Evolutionary conservation across 129 eudicot species (phyloP), one percentile per base, ranked within the genome.

Genomic region (Smallanthus sonchifolius): DNA sequence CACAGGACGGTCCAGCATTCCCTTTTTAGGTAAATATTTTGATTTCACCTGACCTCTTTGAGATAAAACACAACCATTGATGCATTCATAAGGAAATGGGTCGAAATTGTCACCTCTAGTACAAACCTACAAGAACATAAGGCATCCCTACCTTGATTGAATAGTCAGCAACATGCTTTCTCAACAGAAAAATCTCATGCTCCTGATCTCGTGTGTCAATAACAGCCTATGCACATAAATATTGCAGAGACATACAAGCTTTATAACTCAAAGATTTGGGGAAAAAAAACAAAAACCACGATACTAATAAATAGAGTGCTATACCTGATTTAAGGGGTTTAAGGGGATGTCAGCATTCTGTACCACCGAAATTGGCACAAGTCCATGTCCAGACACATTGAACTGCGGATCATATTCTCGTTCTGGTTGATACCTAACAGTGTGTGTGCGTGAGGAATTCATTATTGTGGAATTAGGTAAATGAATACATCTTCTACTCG

Each of bases 81-180:
- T 3, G 10, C 16, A 28, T 32, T 32, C 9, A 30, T 5, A 28
- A 59, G 40, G 17, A 2, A 54, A 54, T 3, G 34, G n/a, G 65
- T 59, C 16, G 10, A 59, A 59, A 59, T 11, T 59, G 39, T 9
- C 37, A 59, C 37, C 15, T 30, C 10, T 28, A 30, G 65, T 59
- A 59, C 38, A 59, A 59, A 59, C 65, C 17, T 59, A 4, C 17
- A 59, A 30, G 5, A 59, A 39, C 75, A 37, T 13, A 17, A 10
- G 51, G 32, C 7, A 39, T 59, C 35, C 80, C 28, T 70, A 93
- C 98, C 91, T 86, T 93, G 13, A 90, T 72, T 43, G 96, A 83
- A 84, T 79, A 88, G 74, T 90, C 98, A 43, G 85, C 83, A 75
- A 88, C 89, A 84, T 88, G 95, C 51, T 80, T 90, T 75, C 83